Evolutionary conservation across 2,329 filamentous ascomycete species (phyloP), one percentile per base, ranked within the genome.

Genomic region (Macrophomina pseudophaseolina): DNA sequence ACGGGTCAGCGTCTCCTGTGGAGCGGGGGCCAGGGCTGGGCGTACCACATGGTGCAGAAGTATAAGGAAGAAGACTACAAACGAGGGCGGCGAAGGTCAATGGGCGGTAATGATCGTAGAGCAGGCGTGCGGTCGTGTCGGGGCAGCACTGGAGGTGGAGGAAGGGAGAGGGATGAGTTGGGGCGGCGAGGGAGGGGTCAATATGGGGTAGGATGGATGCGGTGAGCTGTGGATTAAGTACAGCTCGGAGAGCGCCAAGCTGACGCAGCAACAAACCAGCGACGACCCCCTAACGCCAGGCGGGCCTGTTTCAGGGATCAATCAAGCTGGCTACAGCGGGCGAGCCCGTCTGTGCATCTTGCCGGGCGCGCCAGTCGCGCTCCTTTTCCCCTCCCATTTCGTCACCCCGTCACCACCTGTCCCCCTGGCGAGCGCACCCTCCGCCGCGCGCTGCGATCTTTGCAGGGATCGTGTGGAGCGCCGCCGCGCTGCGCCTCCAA

Each of bases 41-140:
- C 65, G 12, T 63, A 66, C 65, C 65, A 66, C 65, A 66, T 66
- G 65, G 58, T 66, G 65, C 23, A 38, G 35, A 40, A 33, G 32
- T 8, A 40, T 49, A 46, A 35, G 63, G 63, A 56, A 56, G 63
- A 65, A 58, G 18, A 56, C 51, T 38, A 44, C 23, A 65, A 60
- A 66, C 53, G 64, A 66, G 38, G 52, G 56, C 51, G 46, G 32
- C 12, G 48, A 30, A 54, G 42, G 30, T 62, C 52, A 54, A 53
- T 62, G 58, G 48, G 35, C 33, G 48, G 49, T 54, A 66, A 66
- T 51, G 65, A 62, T 66, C 58, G 65, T 53, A 49, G 63, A 28
- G 23, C n/a, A 16, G 65, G 46, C 28, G 52, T 60, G 46, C 53
- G 35, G 64, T 60, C 51, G 63, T 65, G 63, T 23, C 33, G 42